Conservation (phyloP, 805 yeast genomes). For the Vanderwaltozyma polyspora region DNA sequence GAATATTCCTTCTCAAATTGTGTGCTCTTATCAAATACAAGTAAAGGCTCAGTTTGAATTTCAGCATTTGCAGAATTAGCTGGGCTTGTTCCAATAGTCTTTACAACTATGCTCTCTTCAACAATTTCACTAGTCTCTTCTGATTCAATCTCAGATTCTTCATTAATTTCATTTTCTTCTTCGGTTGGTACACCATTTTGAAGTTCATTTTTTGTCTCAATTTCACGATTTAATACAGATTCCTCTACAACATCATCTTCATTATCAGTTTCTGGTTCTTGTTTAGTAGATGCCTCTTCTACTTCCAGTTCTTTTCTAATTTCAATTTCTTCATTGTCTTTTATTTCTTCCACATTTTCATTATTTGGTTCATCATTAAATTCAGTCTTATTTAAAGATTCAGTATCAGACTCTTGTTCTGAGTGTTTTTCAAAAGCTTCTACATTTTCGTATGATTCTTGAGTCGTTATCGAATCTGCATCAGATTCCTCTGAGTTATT, state of each 20-base stretch:
- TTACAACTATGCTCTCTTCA: constrained; percentile 12
- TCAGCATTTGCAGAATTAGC: background rate
- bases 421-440: too few relatives aligned
- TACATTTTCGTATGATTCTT: too few relatives aligned
- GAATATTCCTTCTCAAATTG: constrained; percentile 3
- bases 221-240: background rate
- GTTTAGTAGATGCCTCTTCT: background rate
- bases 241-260: too few relatives aligned
- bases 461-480: too few relatives aligned
- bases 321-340: background rate
- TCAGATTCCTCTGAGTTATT: too few relatives aligned
- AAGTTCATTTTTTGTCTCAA: constrained; percentile 4
- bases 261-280: constrained; percentile 4
- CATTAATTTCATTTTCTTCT: background rate
- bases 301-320: background rate
- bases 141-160: background rate
- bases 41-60: background rate
- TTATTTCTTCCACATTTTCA: constrained; percentile 3
- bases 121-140: background rate
- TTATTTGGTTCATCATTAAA: background rate
- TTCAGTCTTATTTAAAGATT: too few relatives aligned
- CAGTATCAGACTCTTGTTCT: too few relatives aligned
- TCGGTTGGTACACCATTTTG: constrained; percentile 4
- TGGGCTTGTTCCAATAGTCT: background rate
- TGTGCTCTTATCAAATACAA: constrained; percentile 1